Conservation (phyloP, 2,329 filamentous ascomycete species). For the Pleoardoris graminearum region DNA sequence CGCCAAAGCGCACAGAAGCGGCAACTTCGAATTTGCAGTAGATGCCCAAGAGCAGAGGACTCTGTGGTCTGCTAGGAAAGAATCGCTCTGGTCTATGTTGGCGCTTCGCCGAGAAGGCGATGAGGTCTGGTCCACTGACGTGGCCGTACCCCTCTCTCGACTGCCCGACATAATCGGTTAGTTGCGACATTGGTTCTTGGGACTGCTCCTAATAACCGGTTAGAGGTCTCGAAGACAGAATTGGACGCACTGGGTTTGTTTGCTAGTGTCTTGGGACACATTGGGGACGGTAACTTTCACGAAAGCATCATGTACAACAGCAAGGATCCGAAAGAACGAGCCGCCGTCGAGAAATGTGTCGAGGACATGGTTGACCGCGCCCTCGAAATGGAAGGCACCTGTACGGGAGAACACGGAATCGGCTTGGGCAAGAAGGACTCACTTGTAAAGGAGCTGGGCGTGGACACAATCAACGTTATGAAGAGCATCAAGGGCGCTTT, state of each 20-base stretch:
- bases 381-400: conserved; percentile 91
- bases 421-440: conserved; percentile 85
- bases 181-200: neutral
- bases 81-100: conserved; percentile 65
- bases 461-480: conserved; percentile 83
- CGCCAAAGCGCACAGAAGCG: conserved; percentile 62
- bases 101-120: conserved; percentile 58
- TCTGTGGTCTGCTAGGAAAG: conserved; percentile 64
- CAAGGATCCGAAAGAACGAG: conserved; percentile 67
- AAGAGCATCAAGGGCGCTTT: conserved; percentile 78
- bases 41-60: conserved; percentile 58
- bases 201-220: conserved; percentile 13
- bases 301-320: conserved; percentile 87
- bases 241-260: conserved; percentile 85
- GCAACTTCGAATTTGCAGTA: conserved; percentile 60
- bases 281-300: conserved; percentile 95
- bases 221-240: conserved; percentile 84
- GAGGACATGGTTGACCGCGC: conserved; percentile 90
- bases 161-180: conserved; percentile 64
- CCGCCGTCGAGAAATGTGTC: conserved; percentile 78
- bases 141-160: conserved; percentile 63
- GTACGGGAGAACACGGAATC: conserved; percentile 85
- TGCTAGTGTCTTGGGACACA: conserved; percentile 84
- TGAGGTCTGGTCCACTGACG: conserved; percentile 65
- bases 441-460: conserved; percentile 76